phyloP scores from a whole-genome alignment of 2,329 filamentous ascomycete genomes.

The Aspergillus melleus region DNA sequence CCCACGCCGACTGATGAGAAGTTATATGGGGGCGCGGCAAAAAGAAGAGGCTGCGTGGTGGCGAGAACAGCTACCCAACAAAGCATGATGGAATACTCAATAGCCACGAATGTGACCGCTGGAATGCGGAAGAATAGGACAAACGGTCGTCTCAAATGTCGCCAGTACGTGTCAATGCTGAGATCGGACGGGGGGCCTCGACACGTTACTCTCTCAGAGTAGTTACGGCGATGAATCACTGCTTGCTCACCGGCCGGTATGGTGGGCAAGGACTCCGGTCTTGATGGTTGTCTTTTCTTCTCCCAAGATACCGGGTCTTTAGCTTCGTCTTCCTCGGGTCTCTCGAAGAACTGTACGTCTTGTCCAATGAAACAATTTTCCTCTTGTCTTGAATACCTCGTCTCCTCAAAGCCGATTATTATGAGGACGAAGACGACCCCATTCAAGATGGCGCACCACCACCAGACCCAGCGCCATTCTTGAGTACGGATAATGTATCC shows the following conservation, averaged over 20 bases:
- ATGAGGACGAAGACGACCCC: constrained; percentile 42
- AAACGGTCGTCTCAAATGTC: constrained; percentile 30
- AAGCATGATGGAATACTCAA: constrained; percentile 42
- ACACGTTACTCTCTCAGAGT: background rate
- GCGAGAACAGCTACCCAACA: constrained; percentile 42
- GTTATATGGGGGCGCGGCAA: constrained; percentile 42
- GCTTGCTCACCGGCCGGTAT: too few species aligned
- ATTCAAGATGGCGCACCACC: constrained; percentile 49
- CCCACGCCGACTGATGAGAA: constrained; percentile 39
- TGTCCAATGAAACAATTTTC: background rate
- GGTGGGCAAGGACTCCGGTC: too few species aligned
- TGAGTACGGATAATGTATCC: constrained; percentile 38
- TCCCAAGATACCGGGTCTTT: background rate
- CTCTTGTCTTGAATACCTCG: constrained; percentile 23
- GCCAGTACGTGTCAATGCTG: background rate
- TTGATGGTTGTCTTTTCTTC: background rate
- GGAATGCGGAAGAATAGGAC: constrained; percentile 49
- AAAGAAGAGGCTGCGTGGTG: constrained; percentile 36
- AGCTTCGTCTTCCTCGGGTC: background rate
- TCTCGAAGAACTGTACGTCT: background rate
- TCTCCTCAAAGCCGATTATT: constrained; percentile 50
- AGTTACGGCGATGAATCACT: background rate
- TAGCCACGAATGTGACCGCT: constrained; percentile 40
- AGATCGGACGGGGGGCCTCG: background rate
- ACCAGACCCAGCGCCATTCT: constrained; percentile 55